Percentiles rank a stretch among this genome's conserved stretches.
These are phyloP conservation scores for Moesziomyces sp. DNA, from an alignment of 1,284 basidiomycete species.

Conservation along the genomic window DNA sequence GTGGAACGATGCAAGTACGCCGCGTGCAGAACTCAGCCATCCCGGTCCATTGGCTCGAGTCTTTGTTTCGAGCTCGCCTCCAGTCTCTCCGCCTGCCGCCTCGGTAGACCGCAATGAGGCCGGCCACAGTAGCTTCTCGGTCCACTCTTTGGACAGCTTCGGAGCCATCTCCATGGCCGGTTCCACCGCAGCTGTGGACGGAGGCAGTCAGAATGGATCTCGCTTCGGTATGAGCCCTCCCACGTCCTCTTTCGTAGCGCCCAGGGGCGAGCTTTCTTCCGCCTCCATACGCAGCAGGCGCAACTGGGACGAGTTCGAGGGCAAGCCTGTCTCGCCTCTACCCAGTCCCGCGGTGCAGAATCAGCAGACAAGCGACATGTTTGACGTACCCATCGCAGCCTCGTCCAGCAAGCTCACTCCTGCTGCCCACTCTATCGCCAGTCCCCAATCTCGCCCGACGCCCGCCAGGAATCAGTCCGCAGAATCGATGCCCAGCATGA, in stretches of 20 bases:
- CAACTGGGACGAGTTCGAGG: slow-evolving; percentile 64
- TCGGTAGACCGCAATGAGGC: slow-evolving; percentile 10
- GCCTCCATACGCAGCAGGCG: slow-evolving; percentile 59
- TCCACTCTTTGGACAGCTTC: slow-evolving; percentile 35
- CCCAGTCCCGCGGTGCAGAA: slow-evolving; percentile 53
- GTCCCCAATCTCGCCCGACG: slow-evolving; percentile 2
- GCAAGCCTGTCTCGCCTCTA: slow-evolving; percentile 61
- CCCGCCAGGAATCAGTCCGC: slow-evolving; percentile 6
- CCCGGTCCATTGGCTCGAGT: slow-evolving; percentile 1
- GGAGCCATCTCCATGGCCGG: slow-evolving; percentile 31
- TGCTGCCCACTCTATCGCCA: slow-evolving; percentile 1
- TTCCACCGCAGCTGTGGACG: slow-evolving; percentile 23
- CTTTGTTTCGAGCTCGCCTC: slow-evolving; percentile 6
- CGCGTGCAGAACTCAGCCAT: not conserved
- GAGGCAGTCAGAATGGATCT: slow-evolving; percentile 27
- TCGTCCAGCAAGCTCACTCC: slow-evolving; percentile 4
- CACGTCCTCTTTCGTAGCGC: slow-evolving; percentile 16
- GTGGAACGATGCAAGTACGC: slow-evolving; percentile 1
- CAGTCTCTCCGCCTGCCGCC: slow-evolving; percentile 2
- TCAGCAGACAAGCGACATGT: slow-evolving; percentile 39
- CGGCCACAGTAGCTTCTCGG: slow-evolving; percentile 31
- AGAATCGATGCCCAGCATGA: slow-evolving; percentile 16
- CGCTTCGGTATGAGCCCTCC: slow-evolving; percentile 25
- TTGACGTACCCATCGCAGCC: slow-evolving; percentile 36
- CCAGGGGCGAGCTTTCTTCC: slow-evolving; percentile 44